Conservation (phyloP, 306 rosid species). For the Astragalus membranaceus region DNA sequence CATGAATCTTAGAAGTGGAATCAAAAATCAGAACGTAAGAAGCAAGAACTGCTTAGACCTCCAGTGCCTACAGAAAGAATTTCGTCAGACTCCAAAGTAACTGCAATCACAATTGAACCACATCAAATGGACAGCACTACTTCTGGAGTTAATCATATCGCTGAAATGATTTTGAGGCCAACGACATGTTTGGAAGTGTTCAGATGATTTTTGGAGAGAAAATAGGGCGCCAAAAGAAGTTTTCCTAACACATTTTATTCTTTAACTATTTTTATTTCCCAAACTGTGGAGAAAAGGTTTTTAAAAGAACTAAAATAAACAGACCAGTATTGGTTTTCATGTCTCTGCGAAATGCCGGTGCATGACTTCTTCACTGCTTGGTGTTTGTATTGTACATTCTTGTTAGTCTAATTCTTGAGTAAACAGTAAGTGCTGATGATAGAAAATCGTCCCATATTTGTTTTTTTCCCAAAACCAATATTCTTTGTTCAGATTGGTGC, state of each 20-base stretch:
- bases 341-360: not conserved
- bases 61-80: not conserved
- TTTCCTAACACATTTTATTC: not conserved
- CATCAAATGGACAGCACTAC: not conserved
- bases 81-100: not conserved
- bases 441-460: not conserved
- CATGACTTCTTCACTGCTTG: not conserved
- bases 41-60: not conserved
- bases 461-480: conserved; percentile 19
- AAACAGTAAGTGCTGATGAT: not conserved
- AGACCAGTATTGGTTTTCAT: not conserved
- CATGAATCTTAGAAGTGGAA: conserved; percentile 5
- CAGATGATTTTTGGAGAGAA: not conserved
- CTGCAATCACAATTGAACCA: not conserved
- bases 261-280: not conserved
- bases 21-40: not conserved
- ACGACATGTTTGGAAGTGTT: not conserved
- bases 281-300: not conserved
- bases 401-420: not conserved
- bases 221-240: conserved; percentile 1
- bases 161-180: conserved; percentile 4
- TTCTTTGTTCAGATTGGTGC: conserved; percentile 79
- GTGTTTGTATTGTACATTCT: not conserved
- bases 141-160: not conserved
- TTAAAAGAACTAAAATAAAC: not conserved